Base-by-base conservation (phyloP, 2,329 filamentous ascomycete species). In the Colletotrichum cuscutae region DNA sequence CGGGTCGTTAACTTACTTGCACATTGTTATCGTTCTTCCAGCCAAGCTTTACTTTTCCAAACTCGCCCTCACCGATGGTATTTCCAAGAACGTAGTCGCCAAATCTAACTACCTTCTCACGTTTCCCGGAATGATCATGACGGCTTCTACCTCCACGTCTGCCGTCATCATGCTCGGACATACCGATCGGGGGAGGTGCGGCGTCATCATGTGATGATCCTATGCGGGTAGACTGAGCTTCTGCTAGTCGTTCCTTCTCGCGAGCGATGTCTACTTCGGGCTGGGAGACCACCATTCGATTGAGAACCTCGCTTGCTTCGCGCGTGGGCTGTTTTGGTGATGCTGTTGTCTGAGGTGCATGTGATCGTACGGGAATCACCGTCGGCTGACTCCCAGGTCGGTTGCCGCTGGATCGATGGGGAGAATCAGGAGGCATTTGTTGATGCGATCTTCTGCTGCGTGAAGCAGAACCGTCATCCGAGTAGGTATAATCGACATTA, bases 1-100 rank as follows among this genome's bases (percentile, higher is more conserved):
- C 22, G n/a, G 35, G 53, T 56, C n/a, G 8, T 32, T n/a, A 9
- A 75, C 83, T 77, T 84, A 92, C 91, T 56, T 73, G 71, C 24
- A 73, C 71, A 54, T 69, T 69, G 69, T 69, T 69, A 63, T 73
- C 71, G 12, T 73, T 70, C n/a, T 73, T 73, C 71, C 71, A 73
- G 19, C 71, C 71, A 79, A 98, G 91, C 83, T 98, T 98, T 78
- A 99, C 97, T 82, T 99, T 99, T 76, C 97, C 97, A 81, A 99
- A 99, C 83, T 99, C 97, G 74, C 97, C 97, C 85, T 99, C 97
- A 62, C 97, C 97, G 62, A 99, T 92, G 2, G 96, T 98, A 82
- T 98, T 96, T 46, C 97, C 97, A 4, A 99, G 89, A 73, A 97
- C 95, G 82, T 98, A 99, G 75, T 98, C 95, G 73, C 96, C 96